Percentiles rank a stretch among this genome's conserved stretches.
Conservation (phyloP, 2,329 filamentous ascomycete species). For the Neobulgaria alba region DNA sequence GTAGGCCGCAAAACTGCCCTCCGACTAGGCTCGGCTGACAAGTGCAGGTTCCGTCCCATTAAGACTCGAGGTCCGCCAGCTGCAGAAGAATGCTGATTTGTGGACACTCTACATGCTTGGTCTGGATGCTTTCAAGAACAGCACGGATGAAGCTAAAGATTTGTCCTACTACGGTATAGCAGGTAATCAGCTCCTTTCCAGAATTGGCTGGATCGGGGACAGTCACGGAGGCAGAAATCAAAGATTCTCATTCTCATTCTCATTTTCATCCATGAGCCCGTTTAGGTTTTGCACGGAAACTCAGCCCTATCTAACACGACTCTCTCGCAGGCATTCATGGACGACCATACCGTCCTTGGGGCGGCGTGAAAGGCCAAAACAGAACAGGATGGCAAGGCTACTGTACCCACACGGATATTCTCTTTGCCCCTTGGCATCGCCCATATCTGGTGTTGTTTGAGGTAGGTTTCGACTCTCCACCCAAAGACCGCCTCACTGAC, state of each 20-base stretch:
- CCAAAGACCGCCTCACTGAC: too few relatives aligned
- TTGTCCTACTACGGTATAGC: conserved; percentile 74
- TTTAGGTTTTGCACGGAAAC: too few relatives aligned
- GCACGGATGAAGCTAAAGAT: conserved; percentile 50
- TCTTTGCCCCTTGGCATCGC: conserved; percentile 79
- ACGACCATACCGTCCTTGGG: conserved; percentile 55
- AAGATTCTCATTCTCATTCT: too few relatives aligned
- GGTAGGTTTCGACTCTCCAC: too few relatives aligned
- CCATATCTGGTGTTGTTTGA: conserved; percentile 62
- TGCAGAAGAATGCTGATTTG: conserved; percentile 54
- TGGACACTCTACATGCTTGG: conserved; percentile 74
- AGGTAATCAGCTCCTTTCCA: too few relatives aligned
- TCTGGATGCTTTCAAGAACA: conserved; percentile 57
- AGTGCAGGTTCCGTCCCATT: conserved; percentile 25
- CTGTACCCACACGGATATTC: conserved; percentile 65
- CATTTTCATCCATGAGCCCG: too few relatives aligned
- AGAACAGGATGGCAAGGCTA: conserved; percentile 36
- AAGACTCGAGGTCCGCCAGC: conserved; percentile 59
- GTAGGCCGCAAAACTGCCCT: conserved; percentile 6
- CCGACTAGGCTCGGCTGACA: neutral
- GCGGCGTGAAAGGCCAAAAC: conserved; percentile 38
- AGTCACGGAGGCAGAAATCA: neutral
- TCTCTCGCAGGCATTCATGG: conserved; percentile 61
- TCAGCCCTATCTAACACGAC: too few relatives aligned
- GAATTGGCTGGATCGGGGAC: neutral